Conservation (phyloP, 1,284 basidiomycete species). For the Ustilago vetiveriae region DNA sequence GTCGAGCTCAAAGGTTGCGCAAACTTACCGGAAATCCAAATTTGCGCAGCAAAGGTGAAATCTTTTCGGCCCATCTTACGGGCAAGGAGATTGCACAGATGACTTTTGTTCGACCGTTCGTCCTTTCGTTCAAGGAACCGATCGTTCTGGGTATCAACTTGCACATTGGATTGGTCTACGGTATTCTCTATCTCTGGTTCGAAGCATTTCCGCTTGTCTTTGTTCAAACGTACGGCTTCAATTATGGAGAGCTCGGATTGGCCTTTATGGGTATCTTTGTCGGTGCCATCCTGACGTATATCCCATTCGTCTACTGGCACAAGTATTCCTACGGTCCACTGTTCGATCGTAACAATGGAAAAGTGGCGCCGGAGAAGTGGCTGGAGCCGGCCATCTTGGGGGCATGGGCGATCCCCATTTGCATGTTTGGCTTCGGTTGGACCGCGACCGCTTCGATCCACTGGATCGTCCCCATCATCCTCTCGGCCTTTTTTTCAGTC, state of each 20-base stretch:
- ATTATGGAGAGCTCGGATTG: slow-evolving; percentile 46
- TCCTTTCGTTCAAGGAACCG: slow-evolving; percentile 48
- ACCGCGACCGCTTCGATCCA: slow-evolving; percentile 50
- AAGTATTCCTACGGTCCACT: slow-evolving; percentile 32
- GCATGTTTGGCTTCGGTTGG: slow-evolving; percentile 61
- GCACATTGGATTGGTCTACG: slow-evolving; percentile 53
- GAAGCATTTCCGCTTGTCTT: slow-evolving; percentile 58
- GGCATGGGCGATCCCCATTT: slow-evolving; percentile 69
- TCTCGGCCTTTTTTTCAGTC: slow-evolving; percentile 38
- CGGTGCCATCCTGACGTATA: slow-evolving; percentile 39
- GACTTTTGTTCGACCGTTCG: slow-evolving; percentile 57
- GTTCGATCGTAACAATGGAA: slow-evolving; percentile 33
- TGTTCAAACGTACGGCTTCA: slow-evolving; percentile 56
- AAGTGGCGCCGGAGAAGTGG: slow-evolving; percentile 52
- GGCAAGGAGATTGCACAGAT: slow-evolving; percentile 48
- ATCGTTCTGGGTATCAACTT: slow-evolving; percentile 49
- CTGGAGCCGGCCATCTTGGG: slow-evolving; percentile 48
- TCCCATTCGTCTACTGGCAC: slow-evolving; percentile 31
- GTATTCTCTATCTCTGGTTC: slow-evolving; percentile 45
- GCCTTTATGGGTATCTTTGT: slow-evolving; percentile 55
- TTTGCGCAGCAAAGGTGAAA: slow-evolving; percentile 65
- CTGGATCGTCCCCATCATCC: slow-evolving; percentile 57
- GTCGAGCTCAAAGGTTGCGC: slow-evolving; percentile 66
- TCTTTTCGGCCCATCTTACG: slow-evolving; percentile 47
- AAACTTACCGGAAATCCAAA: slow-evolving; percentile 66